Conservation (phyloP, 192 early-diverging fungal species). For the Entomortierella lignicola region DNA sequence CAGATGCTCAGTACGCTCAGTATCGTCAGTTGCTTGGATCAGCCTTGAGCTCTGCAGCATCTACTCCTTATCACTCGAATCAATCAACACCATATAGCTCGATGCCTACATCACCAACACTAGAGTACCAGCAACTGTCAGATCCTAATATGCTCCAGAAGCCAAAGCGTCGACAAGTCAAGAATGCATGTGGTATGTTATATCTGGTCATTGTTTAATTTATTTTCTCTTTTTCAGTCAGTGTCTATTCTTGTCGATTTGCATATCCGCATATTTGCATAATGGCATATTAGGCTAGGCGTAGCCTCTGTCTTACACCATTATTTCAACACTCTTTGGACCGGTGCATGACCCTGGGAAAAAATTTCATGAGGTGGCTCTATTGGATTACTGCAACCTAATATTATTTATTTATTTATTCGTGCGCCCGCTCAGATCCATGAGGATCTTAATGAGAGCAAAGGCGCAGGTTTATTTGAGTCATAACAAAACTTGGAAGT, state of each 20-base stretch:
- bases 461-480: background rate
- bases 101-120: constrained; percentile 46
- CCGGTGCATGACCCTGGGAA: constrained; percentile 1
- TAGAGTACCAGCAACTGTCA: constrained; percentile 37
- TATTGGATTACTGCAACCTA: background rate
- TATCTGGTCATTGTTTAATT: background rate
- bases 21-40: constrained; percentile 43
- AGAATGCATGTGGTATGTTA: constrained; percentile 91
- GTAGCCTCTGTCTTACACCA: too few relatives aligned
- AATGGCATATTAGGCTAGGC: background rate
- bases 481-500: background rate
- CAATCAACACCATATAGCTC: constrained; percentile 53
- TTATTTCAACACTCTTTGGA: background rate
- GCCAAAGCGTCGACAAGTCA: constrained; percentile 84
- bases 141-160: constrained; percentile 31
- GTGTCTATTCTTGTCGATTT: background rate
- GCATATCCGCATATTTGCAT: background rate
- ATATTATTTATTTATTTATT: background rate
- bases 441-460: background rate
- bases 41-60: constrained; percentile 44
- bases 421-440: background rate
- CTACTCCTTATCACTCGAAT: constrained; percentile 42
- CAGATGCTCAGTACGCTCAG: constrained; percentile 49
- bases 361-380: background rate
- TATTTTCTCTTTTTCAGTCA: background rate